These are phyloP conservation scores for Phaeolepiota aurea DNA, from an alignment of 768 basidiomycete species.

Conservation along the genomic window DNA sequence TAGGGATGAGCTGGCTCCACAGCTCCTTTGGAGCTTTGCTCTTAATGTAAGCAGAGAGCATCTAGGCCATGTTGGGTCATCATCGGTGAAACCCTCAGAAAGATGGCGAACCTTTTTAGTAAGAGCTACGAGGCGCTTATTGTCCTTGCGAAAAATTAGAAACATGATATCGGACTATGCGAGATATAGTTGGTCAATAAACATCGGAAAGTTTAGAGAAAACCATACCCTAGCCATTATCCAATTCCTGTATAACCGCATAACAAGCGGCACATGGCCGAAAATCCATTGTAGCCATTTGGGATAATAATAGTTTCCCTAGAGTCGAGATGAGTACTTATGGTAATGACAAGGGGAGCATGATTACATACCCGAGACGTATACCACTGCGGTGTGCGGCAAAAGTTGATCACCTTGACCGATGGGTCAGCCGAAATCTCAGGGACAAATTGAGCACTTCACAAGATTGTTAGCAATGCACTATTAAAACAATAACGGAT, in stretches of 20 bases:
- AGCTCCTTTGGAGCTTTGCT: slow-evolving; percentile 40
- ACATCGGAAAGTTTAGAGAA: not conserved
- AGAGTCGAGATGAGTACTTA: not conserved
- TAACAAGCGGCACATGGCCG: slow-evolving; percentile 38
- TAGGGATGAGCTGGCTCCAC: slow-evolving; percentile 37
- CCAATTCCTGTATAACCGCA: slow-evolving; percentile 37
- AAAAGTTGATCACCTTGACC: slow-evolving; percentile 48
- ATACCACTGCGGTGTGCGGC: slow-evolving; percentile 54
- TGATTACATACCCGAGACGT: slow-evolving; percentile 33
- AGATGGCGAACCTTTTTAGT: slow-evolving; percentile 20
- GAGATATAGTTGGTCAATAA: not conserved
- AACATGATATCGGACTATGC: slow-evolving; percentile 28
- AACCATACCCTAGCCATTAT: slow-evolving; percentile 38
- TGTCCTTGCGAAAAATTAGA: slow-evolving; percentile 32
- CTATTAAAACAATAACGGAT: slow-evolving; percentile 6
- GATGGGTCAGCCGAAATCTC: slow-evolving; percentile 39
- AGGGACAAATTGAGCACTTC: slow-evolving; percentile 55
- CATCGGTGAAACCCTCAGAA: not conserved
- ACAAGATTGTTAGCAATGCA: slow-evolving; percentile 5
- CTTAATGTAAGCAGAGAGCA: slow-evolving; percentile 36
- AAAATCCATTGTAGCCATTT: slow-evolving; percentile 44
- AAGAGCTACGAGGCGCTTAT: slow-evolving; percentile 19
- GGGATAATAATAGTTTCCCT: slow-evolving; percentile 35
- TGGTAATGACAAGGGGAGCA: not conserved
- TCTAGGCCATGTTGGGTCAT: slow-evolving; percentile 17